Percentiles rank a stretch among this genome's conserved stretches.
Evolutionary conservation across 352 stramenopile genomes (phyloP).

Genomic region (Phytophthora sansomeana): DNA sequence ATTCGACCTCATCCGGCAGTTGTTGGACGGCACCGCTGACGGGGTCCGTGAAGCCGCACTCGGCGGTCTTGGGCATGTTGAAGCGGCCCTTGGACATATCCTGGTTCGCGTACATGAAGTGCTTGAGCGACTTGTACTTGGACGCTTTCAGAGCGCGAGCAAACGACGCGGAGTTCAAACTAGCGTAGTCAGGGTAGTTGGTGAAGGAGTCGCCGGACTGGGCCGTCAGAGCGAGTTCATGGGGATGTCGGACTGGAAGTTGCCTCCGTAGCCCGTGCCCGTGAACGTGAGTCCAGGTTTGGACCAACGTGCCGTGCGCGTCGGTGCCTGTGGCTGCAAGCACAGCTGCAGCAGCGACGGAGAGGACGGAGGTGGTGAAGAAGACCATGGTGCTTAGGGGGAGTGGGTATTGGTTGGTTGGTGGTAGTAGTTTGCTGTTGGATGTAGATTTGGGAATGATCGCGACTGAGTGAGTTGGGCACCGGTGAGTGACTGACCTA

Average conservation of each 20-base stretch:
- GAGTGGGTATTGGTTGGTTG: too few species aligned
- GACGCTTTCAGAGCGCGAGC: constrained; percentile 15
- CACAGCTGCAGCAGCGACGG: neutral
- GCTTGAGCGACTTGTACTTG: constrained; percentile 23
- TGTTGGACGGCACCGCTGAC: constrained; percentile 23
- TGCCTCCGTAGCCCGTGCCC: constrained; percentile 19
- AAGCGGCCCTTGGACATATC: constrained; percentile 24
- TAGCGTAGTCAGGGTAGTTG: constrained; percentile 23
- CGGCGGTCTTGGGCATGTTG: constrained; percentile 30
- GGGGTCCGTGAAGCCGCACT: constrained; percentile 44
- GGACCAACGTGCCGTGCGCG: constrained; percentile 17
- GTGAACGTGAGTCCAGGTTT: constrained; percentile 21
- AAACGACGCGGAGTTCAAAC: constrained; percentile 22
- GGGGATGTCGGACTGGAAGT: constrained; percentile 19
- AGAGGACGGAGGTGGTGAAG: neutral
- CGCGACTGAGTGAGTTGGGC: too few species aligned
- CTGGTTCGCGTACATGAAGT: constrained; percentile 24
- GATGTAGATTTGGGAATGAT: too few species aligned
- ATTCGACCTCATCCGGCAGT: constrained; percentile 40
- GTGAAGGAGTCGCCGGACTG: constrained; percentile 19
- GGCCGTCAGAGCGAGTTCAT: constrained; percentile 19
- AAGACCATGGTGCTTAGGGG: constrained; percentile 22
- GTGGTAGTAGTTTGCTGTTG: too few species aligned
- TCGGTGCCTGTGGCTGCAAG: constrained; percentile 6
- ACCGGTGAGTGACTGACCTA: too few species aligned